These are phyloP conservation scores for Nitzschia sp. DNA, from an alignment of 108 stramenopile species.

Conservation along the genomic window DNA sequence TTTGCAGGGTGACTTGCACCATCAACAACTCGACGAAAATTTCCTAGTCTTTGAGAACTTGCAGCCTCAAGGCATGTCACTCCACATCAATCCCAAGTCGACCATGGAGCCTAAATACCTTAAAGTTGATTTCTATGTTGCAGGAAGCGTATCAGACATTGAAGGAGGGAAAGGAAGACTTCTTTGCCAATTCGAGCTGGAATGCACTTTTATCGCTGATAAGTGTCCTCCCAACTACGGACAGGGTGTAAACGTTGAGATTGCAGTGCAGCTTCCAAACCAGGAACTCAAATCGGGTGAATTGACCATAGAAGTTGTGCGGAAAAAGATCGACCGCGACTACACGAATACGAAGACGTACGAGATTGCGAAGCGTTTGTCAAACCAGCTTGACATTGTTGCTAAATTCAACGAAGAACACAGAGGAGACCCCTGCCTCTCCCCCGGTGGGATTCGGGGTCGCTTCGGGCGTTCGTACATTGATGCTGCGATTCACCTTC, in stretches of 20 bases:
- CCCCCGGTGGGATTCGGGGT: neutral
- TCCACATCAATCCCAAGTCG: neutral
- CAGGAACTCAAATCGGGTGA: neutral
- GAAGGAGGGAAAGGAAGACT: too few relatives aligned
- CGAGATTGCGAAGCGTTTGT: neutral
- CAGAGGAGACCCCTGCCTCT: neutral
- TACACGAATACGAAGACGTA: neutral
- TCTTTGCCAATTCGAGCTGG: neutral
- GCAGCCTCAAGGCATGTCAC: neutral
- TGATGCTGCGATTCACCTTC: constrained; percentile 9
- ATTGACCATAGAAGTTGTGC: neutral
- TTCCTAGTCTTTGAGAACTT: neutral
- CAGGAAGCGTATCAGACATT: neutral
- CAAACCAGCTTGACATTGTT: constrained; percentile 4
- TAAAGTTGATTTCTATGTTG: neutral
- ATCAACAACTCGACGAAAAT: too few relatives aligned
- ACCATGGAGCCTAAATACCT: neutral
- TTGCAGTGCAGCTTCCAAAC: neutral
- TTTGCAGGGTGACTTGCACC: too few relatives aligned
- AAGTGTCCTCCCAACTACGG: constrained; percentile 2
- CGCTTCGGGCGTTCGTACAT: neutral
- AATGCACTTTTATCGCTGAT: too few relatives aligned
- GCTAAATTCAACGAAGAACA: constrained; percentile 2
- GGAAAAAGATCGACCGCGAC: neutral
- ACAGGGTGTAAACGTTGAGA: neutral